Conservation (phyloP, 345 rosid species). For the Hevea brasiliensis region DNA sequence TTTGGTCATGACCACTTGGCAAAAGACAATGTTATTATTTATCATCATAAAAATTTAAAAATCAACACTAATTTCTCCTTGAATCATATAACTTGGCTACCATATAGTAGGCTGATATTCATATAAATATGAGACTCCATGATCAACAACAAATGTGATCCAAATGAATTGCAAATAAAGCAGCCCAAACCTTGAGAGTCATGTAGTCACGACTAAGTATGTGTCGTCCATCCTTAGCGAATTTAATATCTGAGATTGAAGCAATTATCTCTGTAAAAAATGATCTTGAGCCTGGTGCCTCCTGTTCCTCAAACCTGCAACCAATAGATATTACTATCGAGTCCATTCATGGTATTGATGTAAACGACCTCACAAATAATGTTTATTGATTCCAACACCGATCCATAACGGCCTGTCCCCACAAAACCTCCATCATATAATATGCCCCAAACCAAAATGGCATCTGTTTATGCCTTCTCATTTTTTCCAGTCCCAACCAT, state of each 20-base stretch:
- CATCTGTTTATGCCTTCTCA: not conserved
- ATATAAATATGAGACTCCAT: not conserved
- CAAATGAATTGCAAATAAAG: slow-evolving; percentile 3
- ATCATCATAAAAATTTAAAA: not conserved
- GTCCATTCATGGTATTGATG: too few species aligned
- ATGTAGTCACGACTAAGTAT: slow-evolving; percentile 98
- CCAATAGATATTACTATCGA: not conserved
- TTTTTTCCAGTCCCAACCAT: not conserved
- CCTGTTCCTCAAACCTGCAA: slow-evolving; percentile 92
- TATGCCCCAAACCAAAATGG: not conserved
- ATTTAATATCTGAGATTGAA: slow-evolving; percentile 93
- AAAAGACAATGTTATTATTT: not conserved
- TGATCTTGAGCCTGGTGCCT: slow-evolving; percentile 85
- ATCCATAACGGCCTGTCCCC: not conserved
- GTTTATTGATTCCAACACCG: not conserved
- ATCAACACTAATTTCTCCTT: not conserved
- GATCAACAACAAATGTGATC: slow-evolving; percentile 1
- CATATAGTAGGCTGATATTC: not conserved
- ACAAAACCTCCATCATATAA: not conserved
- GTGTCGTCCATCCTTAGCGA: slow-evolving; percentile 83
- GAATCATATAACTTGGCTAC: not conserved
- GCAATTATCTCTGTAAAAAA: slow-evolving; percentile 99
- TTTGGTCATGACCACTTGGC: not conserved
- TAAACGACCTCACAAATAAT: not conserved
- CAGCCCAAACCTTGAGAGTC: slow-evolving; percentile 85